Conservation (phyloP, 2,329 filamentous ascomycete genomes). For the Alternaria burnsii region DNA sequence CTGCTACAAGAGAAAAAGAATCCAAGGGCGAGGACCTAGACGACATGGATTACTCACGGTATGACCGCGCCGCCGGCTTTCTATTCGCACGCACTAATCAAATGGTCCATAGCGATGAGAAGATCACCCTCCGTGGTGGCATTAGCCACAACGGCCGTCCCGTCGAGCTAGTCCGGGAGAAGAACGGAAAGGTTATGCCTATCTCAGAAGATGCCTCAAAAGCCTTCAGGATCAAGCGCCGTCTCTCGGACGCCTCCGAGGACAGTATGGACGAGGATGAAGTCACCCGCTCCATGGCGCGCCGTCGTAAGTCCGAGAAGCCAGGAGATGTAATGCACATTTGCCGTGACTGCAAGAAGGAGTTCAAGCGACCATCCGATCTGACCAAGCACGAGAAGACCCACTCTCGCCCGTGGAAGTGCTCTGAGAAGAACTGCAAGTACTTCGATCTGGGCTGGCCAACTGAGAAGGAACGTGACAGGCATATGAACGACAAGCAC, state of each 20-base stretch:
- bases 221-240: constrained; percentile 67
- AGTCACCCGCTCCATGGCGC: constrained; percentile 91
- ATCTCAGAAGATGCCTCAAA: constrained; percentile 67
- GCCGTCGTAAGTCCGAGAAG: constrained; percentile 90
- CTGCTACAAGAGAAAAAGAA: constrained; percentile 74
- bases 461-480: constrained; percentile 96
- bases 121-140: constrained; percentile 82
- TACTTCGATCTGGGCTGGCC: constrained; percentile 92
- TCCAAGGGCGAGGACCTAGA: constrained; percentile 63
- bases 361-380: constrained; percentile 97
- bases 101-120: constrained; percentile 64
- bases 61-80: constrained; percentile 37
- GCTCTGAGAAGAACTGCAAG: constrained; percentile 81
- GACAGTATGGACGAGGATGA: constrained; percentile 81
- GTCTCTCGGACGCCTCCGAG: constrained; percentile 56
- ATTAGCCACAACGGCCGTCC: constrained; percentile 82
- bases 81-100: constrained; percentile 36
- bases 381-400: constrained; percentile 98
- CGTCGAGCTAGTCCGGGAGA: constrained; percentile 82
- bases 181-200: constrained; percentile 80
- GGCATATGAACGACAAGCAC: constrained; percentile 97
- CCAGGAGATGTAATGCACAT: constrained; percentile 84
- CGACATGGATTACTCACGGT: constrained; percentile 61
- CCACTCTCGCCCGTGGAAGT: constrained; percentile 96
- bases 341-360: constrained; percentile 82